Percentiles rank a stretch among this genome's conserved stretches.
Conservation (phyloP, 2,329 filamentous ascomycete genomes). For the Elsinoe australis region DNA sequence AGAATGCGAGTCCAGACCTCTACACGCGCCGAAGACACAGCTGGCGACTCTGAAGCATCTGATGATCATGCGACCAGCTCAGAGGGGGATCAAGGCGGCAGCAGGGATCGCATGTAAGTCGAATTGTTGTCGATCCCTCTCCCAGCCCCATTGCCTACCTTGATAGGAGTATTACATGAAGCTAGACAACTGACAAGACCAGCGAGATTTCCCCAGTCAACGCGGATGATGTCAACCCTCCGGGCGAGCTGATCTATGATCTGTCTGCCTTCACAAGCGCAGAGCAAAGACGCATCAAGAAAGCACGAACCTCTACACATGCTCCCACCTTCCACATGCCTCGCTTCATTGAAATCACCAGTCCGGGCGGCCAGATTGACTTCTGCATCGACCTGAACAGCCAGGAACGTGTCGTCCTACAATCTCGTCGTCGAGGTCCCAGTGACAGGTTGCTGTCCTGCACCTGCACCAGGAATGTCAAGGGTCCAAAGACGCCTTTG, state of each 20-base stretch:
- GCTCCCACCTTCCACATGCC: slow-evolving; percentile 1
- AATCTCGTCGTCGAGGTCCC: neutral
- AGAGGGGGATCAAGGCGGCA: too few relatives aligned
- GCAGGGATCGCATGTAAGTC: too few relatives aligned
- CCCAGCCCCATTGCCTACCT: too few relatives aligned
- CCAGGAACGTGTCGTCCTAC: neutral
- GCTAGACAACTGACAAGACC: neutral
- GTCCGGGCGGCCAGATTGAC: neutral
- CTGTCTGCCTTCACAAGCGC: neutral
- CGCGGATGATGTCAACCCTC: neutral
- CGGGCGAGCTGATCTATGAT: slow-evolving; percentile 1
- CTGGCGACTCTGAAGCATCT: neutral
- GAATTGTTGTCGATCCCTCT: too few relatives aligned
- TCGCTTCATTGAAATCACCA: neutral
- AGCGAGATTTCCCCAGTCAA: neutral
- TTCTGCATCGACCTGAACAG: neutral
- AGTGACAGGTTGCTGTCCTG: neutral
- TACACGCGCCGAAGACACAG: neutral
- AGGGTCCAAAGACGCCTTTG: neutral
- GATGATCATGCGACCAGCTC: neutral
- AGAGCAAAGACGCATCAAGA: neutral
- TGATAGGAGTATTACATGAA: too few relatives aligned
- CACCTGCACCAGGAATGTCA: neutral
- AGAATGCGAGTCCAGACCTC: neutral
- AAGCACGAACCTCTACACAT: neutral